Evolutionary conservation across 305 asterid genomes (phyloP).

Genomic region (Fraxinus latifolia): DNA sequence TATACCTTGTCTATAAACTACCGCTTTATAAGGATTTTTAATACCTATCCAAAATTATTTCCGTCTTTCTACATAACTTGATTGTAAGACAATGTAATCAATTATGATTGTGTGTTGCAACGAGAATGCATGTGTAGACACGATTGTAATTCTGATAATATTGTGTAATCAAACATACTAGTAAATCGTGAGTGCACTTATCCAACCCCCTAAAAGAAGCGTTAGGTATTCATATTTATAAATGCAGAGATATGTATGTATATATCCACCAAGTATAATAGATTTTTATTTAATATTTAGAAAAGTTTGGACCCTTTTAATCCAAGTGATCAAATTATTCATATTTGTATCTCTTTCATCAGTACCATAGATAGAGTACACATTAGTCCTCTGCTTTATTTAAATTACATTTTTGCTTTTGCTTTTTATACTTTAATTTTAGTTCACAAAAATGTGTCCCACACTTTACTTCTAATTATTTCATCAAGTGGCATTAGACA

Average conservation of each 20-base stretch:
- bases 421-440: neutral
- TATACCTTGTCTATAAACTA: neutral
- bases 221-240: neutral
- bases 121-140: neutral
- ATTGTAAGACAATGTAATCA: neutral
- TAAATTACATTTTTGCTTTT: neutral
- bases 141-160: neutral
- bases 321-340: neutral
- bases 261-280: neutral
- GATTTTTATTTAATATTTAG: neutral
- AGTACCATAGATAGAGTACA: neutral
- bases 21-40: neutral
- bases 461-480: neutral
- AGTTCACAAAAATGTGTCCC: neutral
- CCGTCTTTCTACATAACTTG: neutral
- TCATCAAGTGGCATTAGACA: neutral
- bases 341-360: neutral
- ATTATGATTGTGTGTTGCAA: neutral
- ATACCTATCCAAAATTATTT: neutral
- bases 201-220: neutral
- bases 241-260: neutral
- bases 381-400: neutral
- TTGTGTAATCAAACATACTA: neutral
- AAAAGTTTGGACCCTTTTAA: neutral
- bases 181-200: neutral